A percentile compares a stretch with the other conserved stretches of the same genome.
Conservation (phyloP, 805 yeast genomes). For the Suhomyces sp. region DNA sequence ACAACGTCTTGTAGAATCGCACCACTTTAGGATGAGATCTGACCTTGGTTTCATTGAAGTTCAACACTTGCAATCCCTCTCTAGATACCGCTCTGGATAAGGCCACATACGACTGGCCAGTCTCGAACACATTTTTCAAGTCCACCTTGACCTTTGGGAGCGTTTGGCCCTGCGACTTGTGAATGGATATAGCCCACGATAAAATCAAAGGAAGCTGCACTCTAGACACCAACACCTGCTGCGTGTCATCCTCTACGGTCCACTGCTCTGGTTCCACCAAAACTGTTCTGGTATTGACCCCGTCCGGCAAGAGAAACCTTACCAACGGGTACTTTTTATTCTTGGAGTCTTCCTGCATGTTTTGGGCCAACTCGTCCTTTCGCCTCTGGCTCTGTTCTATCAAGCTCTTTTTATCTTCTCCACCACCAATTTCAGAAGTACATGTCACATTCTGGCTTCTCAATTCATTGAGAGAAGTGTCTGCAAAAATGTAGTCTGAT, state of each 20-base stretch:
- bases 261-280: slow-evolving; percentile 81
- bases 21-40: slow-evolving; percentile 68
- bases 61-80: slow-evolving; percentile 76
- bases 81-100: slow-evolving; percentile 84
- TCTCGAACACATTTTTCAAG: slow-evolving; percentile 71
- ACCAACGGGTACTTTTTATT: slow-evolving; percentile 68
- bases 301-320: slow-evolving; percentile 67
- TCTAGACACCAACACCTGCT: slow-evolving; percentile 65
- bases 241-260: slow-evolving; percentile 72
- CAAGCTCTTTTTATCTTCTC: neutral
- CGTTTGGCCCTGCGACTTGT: slow-evolving; percentile 94
- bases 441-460: neutral
- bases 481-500: slow-evolving; percentile 16
- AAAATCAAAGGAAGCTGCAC: slow-evolving; percentile 80
- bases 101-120: slow-evolving; percentile 96
- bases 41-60: slow-evolving; percentile 64
- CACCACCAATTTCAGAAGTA: neutral
- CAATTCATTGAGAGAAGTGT: neutral
- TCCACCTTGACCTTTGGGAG: slow-evolving; percentile 75
- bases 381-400: slow-evolving; percentile 34
- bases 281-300: slow-evolving; percentile 64
- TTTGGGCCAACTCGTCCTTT: slow-evolving; percentile 45
- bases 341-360: slow-evolving; percentile 43
- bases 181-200: slow-evolving; percentile 97
- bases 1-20: slow-evolving; percentile 58